These are phyloP conservation scores for Chrysoporthe puriensis DNA, from an alignment of 2,329 filamentous ascomycete genomes.

Conservation along the genomic window DNA sequence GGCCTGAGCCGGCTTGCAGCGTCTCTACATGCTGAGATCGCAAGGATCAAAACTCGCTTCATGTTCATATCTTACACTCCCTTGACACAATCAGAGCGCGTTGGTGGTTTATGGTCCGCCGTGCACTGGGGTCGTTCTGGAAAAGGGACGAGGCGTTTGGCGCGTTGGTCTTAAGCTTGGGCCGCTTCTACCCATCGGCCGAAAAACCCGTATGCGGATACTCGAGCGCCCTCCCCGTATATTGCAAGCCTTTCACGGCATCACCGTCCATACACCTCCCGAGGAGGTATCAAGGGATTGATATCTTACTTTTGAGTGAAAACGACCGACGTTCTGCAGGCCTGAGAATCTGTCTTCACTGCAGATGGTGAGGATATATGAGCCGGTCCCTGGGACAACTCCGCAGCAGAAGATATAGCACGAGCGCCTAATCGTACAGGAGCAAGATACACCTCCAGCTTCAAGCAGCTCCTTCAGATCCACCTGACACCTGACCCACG, in stretches of 20 bases:
- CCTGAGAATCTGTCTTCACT: neutral
- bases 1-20: too few species aligned
- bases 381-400: neutral
- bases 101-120: too few species aligned
- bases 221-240: too few species aligned
- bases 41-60: too few species aligned
- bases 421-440: neutral
- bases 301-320: neutral
- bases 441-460: neutral
- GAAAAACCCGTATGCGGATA: too few species aligned
- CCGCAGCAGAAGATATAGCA: neutral
- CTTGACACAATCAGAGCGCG: too few species aligned
- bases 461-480: neutral
- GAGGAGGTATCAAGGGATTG: neutral
- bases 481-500: neutral
- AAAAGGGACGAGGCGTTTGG: too few species aligned
- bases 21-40: too few species aligned
- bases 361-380: neutral
- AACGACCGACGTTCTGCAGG: neutral
- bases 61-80: too few species aligned
- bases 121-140: too few species aligned
- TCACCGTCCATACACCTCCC: neutral
- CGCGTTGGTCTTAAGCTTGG: too few species aligned
- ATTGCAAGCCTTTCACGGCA: neutral
- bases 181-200: too few species aligned